Percentiles rank a stretch among this genome's conserved stretches.
phyloP scores from a whole-genome alignment of 2,329 filamentous ascomycete species.

The Gliomastix tumulicola region DNA sequence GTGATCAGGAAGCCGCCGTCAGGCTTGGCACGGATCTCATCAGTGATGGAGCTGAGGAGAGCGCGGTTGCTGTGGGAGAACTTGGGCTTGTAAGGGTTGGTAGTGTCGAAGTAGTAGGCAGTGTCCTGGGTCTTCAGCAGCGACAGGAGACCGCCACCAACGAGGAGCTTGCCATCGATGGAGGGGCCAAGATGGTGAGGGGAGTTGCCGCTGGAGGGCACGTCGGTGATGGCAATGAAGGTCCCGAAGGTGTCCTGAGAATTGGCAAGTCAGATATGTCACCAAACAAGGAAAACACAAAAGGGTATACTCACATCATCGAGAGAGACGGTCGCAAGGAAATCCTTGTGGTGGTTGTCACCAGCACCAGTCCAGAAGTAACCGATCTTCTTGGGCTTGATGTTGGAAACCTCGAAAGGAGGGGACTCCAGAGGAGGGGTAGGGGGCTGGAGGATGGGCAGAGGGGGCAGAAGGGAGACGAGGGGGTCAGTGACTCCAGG shows the following conservation, averaged over 20 bases:
- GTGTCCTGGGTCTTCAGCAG: conserved; percentile 55
- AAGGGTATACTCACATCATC: conserved; percentile 48
- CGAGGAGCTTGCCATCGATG: conserved; percentile 47
- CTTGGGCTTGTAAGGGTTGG: conserved; percentile 49
- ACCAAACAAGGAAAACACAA: not conserved
- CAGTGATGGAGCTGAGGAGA: conserved; percentile 51
- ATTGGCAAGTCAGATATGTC: conserved; percentile 2
- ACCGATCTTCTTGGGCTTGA: conserved; percentile 59
- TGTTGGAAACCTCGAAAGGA: conserved; percentile 42
- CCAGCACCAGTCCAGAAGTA: conserved; percentile 58
- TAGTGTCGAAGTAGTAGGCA: conserved; percentile 54
- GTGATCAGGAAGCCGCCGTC: conserved; percentile 30
- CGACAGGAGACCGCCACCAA: conserved; percentile 51
- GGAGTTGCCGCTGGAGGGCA: conserved; percentile 51
- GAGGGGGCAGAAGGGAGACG: conserved; percentile 38
- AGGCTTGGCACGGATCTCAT: conserved; percentile 57
- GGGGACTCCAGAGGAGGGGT: conserved; percentile 50
- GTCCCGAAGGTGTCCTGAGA: conserved; percentile 50
- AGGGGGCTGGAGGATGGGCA: conserved; percentile 52
- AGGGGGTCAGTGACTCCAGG: conserved; percentile 53
- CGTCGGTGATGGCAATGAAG: conserved; percentile 50
- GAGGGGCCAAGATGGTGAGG: conserved; percentile 52
- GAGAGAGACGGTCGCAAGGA: conserved; percentile 50
- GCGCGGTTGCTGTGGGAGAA: conserved; percentile 54
- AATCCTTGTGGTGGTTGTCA: conserved; percentile 53